phyloP scores from a whole-genome alignment of 495 filamentous ascomycete genomes.

The Penicillium antarcticum region DNA sequence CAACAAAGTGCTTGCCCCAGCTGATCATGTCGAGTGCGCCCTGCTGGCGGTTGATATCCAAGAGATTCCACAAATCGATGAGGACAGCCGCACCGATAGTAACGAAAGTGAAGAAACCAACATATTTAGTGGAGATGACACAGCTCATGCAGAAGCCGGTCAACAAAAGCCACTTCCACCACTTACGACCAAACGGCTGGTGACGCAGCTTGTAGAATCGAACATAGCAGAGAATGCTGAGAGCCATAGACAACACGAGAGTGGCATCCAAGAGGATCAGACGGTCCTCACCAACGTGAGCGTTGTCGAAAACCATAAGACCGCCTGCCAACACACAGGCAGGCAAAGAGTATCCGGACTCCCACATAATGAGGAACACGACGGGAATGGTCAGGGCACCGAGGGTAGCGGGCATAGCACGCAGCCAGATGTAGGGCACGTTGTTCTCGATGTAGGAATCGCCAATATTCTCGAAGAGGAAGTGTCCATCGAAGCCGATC shows the following conservation, averaged over 20 bases:
- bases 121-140: slow-evolving; percentile 98
- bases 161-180: slow-evolving; percentile 99
- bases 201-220: slow-evolving; percentile 97
- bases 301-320: slow-evolving; percentile 94
- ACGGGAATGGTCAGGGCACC: slow-evolving; percentile 93
- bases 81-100: slow-evolving; percentile 91
- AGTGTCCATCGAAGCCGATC: slow-evolving; percentile 90
- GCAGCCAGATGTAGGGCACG: slow-evolving; percentile 93
- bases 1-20: slow-evolving; percentile 87
- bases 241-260: slow-evolving; percentile 90
- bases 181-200: slow-evolving; percentile 84
- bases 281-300: slow-evolving; percentile 94
- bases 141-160: slow-evolving; percentile 93
- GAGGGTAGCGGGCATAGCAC: slow-evolving; percentile 87
- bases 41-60: slow-evolving; percentile 78
- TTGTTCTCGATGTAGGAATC: slow-evolving; percentile 97
- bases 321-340: slow-evolving; percentile 84
- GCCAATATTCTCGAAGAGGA: slow-evolving; percentile 98
- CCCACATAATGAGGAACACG: slow-evolving; percentile 98
- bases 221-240: slow-evolving; percentile 89
- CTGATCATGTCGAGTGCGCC: slow-evolving; percentile 72
- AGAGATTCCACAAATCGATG: slow-evolving; percentile 92
- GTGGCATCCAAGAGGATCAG: slow-evolving; percentile 94
- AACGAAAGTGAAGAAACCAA: slow-evolving; percentile 94
- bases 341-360: slow-evolving; percentile 93